Evolutionary conservation across 2,329 filamentous ascomycete genomes (phyloP), one percentile per base, ranked within the genome.

Genomic region (Sporothrix protearum): DNA sequence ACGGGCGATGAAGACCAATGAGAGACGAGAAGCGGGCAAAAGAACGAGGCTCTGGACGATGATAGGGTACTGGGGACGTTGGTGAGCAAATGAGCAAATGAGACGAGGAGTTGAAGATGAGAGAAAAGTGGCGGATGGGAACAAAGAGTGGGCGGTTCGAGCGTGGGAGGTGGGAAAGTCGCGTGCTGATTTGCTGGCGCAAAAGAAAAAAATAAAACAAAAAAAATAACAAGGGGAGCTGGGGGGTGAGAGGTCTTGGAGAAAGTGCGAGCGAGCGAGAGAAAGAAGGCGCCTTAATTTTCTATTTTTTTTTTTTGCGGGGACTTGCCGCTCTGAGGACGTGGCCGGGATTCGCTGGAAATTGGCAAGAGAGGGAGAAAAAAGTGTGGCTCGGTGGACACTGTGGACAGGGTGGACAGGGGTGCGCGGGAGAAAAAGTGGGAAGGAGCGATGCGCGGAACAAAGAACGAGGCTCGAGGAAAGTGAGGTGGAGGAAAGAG

Each of bases 101-200:
- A 47, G 30, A 42, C 28, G 22, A 25, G 57, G 53, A 47, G 14
- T 19, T 47, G 12, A 45, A 53, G 19, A 57, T 36, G 30, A 28
- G 51, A 25, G 53, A 57, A 28, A 57, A 36, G 19, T 22, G 51
- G 67, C 61, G 61, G 19, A 19, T 30, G 55, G 59, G n/a, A n/a
- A n/a, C n/a, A n/a, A n/a, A 53, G 16, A 19, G 28, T 16, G 53
- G 57, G 28, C 57, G 22, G 53, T 57, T 61, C n/a, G 63, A 12
- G 68, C 16, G 77, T 78, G 79, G 79, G 80, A 77, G 79, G 77
- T 77, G 79, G 57, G 76, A 78, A 80, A 78, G 78, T 79, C 80
- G 80, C 77, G 80, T 80, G 82, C 82, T 87, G 85, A 86, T 86
- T 86, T 86, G 85, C 73, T 72, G 74, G 53, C 36, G 68, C 61